phyloP scores from a whole-genome alignment of 331 rosid species.

The Cydonia oblonga region DNA sequence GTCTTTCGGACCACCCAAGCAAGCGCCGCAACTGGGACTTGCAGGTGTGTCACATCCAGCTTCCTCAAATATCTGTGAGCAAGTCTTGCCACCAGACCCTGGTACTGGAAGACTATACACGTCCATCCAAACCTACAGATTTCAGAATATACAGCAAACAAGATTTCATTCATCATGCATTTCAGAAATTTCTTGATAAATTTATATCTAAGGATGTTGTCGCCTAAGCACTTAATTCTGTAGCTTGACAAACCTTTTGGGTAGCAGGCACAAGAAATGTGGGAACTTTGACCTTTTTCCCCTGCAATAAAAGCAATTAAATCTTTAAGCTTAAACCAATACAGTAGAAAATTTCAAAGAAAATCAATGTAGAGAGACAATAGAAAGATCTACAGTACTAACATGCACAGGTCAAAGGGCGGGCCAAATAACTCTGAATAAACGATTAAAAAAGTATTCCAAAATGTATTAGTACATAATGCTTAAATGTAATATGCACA shows the following conservation, averaged over 20 bases:
- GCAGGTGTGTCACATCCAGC: slow-evolving; percentile 98
- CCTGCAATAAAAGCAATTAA: slow-evolving; percentile 40
- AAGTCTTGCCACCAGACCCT: slow-evolving; percentile 94
- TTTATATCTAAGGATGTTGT: background rate
- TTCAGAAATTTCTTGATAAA: background rate
- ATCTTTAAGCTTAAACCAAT: slow-evolving; percentile 1
- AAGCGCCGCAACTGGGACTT: slow-evolving; percentile 94
- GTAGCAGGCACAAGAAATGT: slow-evolving; percentile 98
- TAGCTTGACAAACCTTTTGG: slow-evolving; percentile 57
- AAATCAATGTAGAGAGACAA: background rate
- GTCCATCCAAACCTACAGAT: slow-evolving; percentile 85
- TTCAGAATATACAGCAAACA: background rate
- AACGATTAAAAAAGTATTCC: background rate
- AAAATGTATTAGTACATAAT: background rate
- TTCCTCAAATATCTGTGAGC: slow-evolving; percentile 97
- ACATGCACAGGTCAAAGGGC: background rate
- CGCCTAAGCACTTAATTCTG: background rate
- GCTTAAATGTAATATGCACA: background rate
- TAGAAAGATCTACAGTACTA: background rate
- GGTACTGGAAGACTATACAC: slow-evolving; percentile 73
- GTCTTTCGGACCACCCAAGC: slow-evolving; percentile 96
- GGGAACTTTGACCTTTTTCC: slow-evolving; percentile 86
- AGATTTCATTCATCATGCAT: background rate
- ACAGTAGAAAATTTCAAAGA: background rate
- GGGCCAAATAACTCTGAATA: background rate